Conservation (phyloP, 306 rosid species). For the Begonia loranthoides region DNA sequence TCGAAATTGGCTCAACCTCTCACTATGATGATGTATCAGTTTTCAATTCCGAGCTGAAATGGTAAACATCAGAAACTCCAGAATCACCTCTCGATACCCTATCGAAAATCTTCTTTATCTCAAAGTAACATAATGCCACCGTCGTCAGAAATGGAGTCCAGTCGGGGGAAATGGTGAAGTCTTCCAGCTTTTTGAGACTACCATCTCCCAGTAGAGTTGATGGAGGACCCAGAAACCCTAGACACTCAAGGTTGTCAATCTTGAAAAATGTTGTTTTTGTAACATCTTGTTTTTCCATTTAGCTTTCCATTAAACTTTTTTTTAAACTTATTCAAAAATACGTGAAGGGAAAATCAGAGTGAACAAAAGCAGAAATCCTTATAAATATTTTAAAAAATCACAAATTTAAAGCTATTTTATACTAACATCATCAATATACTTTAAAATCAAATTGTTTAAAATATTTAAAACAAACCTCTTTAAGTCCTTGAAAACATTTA, state of each 20-base stretch:
- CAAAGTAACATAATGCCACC: conserved; percentile 2
- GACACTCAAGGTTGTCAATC: conserved; percentile 6
- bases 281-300: too few relatives aligned
- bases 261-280: conserved; percentile 31
- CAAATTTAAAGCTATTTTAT: too few relatives aligned
- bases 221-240: conserved; percentile 1
- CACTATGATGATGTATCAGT: conserved; percentile 1
- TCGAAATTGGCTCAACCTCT: conserved; percentile 14
- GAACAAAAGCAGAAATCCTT: too few relatives aligned
- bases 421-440: too few relatives aligned
- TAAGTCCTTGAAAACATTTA: too few relatives aligned
- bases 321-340: too few relatives aligned
- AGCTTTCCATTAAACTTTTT: too few relatives aligned
- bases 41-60: not conserved
- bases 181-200: not conserved
- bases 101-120: not conserved
- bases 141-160: conserved; percentile 19
- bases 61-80: not conserved
- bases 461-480: too few relatives aligned
- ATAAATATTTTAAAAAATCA: too few relatives aligned
- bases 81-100: not conserved
- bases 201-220: not conserved
- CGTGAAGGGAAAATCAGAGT: too few relatives aligned
- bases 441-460: too few relatives aligned
- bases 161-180: conserved; percentile 7